Evolutionary conservation across 1,139 yeast genomes (phyloP), one percentile per base, ranked within the genome.

Genomic region (Yamadazyma membranifaciens): DNA sequence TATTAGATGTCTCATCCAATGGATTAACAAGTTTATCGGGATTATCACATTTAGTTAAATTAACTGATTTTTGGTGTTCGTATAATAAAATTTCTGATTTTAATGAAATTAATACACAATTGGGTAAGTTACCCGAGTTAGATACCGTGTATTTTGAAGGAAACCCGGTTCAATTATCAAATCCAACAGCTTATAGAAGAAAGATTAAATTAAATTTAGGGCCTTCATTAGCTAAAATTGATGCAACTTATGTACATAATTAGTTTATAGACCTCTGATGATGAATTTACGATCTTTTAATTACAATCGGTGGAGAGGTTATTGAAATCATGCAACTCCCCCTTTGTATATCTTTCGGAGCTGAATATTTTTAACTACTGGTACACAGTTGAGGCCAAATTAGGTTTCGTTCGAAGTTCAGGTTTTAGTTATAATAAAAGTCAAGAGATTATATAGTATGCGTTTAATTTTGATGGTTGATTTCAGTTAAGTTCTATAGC

Each of bases 21-120:
- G 70, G 70, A 45, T 71, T 94, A 29, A 56, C 73, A 4, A 72
- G 74, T 39, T 65, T 94, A 39, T 83, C 80, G 43, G 83, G 84
- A 47, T 55, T 94, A 41, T 65, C 71, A 2, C 95, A 87, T 54
- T 72, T 92, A 47, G 60, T 53, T 0, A 61, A 83, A 28, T 70
- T 94, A 48, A 89, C 96, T 9, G 99, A 94, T 61, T 70, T 94
- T 40, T 94, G 98, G 98, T 89, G 95, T 26, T 87, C 96, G 0
- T 79, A 80, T 51, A 94, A 92, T 61, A 62, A 75, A 53, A 62
- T 94, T 24, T 75, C 78, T 26, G 69, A 78, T 34, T 91, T 87
- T 59, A 80, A 80, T 34, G 84, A 88, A 43, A 66, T 94, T 34
- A 81, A 80, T 35, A 62, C 73, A 31, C 82, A 87, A 57, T 71